Percentiles rank a stretch among this genome's conserved stretches.
These are phyloP conservation scores for Boletus rubroflammeus DNA, from an alignment of 768 basidiomycete genomes.

Conservation along the genomic window DNA sequence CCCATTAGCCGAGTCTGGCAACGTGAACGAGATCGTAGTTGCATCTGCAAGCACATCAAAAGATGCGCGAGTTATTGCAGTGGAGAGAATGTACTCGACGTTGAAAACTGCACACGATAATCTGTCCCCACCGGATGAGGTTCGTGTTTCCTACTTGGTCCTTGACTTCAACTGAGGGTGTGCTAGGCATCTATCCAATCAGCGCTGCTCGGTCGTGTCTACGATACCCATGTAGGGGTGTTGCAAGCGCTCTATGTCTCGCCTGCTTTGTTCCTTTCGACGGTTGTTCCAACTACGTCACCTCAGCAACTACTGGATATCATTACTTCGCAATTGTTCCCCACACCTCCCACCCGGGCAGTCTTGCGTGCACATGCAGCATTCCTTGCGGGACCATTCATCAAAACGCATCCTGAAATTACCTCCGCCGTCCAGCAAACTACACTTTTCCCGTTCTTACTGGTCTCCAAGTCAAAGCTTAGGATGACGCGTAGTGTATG, in stretches of 20 bases:
- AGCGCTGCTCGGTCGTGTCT: slow-evolving; percentile 64
- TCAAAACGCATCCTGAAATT: slow-evolving; percentile 26
- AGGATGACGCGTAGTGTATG: slow-evolving; percentile 67
- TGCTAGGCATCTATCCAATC: slow-evolving; percentile 53
- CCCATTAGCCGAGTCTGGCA: slow-evolving; percentile 21
- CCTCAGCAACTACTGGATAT: slow-evolving; percentile 24
- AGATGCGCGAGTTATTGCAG: slow-evolving; percentile 54
- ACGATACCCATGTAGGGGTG: slow-evolving; percentile 60
- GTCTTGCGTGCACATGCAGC: slow-evolving; percentile 52
- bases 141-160: neutral
- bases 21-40: slow-evolving; percentile 44
- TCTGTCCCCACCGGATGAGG: slow-evolving; percentile 37
- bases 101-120: slow-evolving; percentile 20
- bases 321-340: slow-evolving; percentile 24
- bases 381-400: slow-evolving; percentile 53
- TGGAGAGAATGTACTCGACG: slow-evolving; percentile 51
- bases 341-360: slow-evolving; percentile 46
- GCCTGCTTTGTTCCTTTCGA: slow-evolving; percentile 43
- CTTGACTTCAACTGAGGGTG: slow-evolving; percentile 2
- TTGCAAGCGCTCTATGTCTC: slow-evolving; percentile 64
- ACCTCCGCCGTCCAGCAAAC: slow-evolving; percentile 41
- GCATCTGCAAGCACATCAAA: slow-evolving; percentile 62
- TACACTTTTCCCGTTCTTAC: slow-evolving; percentile 67
- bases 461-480: slow-evolving; percentile 70
- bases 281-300: slow-evolving; percentile 14